These are phyloP conservation scores for Podaxis rugospora DNA, from an alignment of 768 basidiomycete genomes.

Conservation along the genomic window DNA sequence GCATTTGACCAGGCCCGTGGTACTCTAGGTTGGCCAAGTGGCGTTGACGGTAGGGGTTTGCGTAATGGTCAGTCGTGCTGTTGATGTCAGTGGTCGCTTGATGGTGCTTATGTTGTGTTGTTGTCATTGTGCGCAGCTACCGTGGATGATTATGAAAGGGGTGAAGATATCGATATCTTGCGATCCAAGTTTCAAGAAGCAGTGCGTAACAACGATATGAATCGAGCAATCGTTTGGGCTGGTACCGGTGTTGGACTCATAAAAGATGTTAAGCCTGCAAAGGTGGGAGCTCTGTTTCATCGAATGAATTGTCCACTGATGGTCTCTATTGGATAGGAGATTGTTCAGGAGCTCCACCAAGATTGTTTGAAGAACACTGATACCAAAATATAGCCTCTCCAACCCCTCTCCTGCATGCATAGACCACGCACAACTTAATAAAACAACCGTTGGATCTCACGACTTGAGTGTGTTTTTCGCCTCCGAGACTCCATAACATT, in stretches of 20 bases:
- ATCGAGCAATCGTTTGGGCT: slow-evolving; percentile 61
- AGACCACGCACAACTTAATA: slow-evolving; percentile 6
- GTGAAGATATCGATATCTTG: slow-evolving; percentile 37
- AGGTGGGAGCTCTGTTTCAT: slow-evolving; percentile 22
- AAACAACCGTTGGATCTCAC: not conserved
- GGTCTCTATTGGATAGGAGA: slow-evolving; percentile 34
- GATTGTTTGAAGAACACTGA: slow-evolving; percentile 33
- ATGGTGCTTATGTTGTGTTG: not conserved
- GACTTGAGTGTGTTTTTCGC: not conserved
- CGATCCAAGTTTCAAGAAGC: slow-evolving; percentile 43
- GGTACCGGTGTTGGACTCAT: slow-evolving; percentile 63
- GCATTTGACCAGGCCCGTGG: slow-evolving; percentile 58
- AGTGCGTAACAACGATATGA: slow-evolving; percentile 37
- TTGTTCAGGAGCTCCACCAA: slow-evolving; percentile 47
- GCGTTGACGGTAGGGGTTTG: slow-evolving; percentile 59
- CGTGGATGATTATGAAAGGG: slow-evolving; percentile 51
- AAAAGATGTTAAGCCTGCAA: slow-evolving; percentile 34
- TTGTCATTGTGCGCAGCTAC: slow-evolving; percentile 36
- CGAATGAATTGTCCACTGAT: slow-evolving; percentile 3
- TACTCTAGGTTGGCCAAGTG: slow-evolving; percentile 55
- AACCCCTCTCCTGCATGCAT: slow-evolving; percentile 2
- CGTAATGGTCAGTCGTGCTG: slow-evolving; percentile 35
- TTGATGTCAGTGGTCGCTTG: not conserved
- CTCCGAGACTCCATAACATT: not conserved
- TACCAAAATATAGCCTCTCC: not conserved